phyloP scores from a whole-genome alignment of 345 rosid genomes.

The Brassica incana region DNA sequence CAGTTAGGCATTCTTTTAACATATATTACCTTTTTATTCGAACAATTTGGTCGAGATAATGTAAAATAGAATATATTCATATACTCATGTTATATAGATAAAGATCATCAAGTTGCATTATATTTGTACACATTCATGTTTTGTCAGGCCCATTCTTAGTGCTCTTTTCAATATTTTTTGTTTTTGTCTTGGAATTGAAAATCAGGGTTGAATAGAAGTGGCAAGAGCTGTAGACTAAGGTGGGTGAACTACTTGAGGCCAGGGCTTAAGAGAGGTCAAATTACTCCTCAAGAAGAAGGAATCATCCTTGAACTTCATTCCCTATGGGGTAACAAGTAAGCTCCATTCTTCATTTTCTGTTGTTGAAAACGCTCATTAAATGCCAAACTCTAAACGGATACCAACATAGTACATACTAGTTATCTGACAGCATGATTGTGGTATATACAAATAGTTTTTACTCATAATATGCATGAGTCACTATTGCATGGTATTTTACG shows the following conservation, averaged over 20 bases:
- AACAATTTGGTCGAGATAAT: background rate
- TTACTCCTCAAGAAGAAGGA: slow-evolving; percentile 84
- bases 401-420: too few relatives aligned
- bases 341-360: background rate
- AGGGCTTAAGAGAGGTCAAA: slow-evolving; percentile 76
- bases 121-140: background rate
- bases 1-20: background rate
- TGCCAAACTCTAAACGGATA: too few relatives aligned
- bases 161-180: background rate
- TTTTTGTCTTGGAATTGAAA: background rate
- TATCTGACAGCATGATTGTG: background rate
- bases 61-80: background rate
- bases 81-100: background rate
- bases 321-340: slow-evolving; percentile 89
- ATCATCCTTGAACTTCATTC: slow-evolving; percentile 82
- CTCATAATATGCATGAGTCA: background rate
- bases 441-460: background rate
- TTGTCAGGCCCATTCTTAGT: slow-evolving; percentile 9
- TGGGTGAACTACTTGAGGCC: slow-evolving; percentile 95
- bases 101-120: slow-evolving; percentile 14
- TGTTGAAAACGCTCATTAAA: background rate
- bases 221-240: slow-evolving; percentile 87
- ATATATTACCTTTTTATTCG: background rate
- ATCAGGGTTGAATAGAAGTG: slow-evolving; percentile 71
- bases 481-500: background rate